Conservation (phyloP, 148 eudicot species). For the Chenopodium quinoa region DNA sequence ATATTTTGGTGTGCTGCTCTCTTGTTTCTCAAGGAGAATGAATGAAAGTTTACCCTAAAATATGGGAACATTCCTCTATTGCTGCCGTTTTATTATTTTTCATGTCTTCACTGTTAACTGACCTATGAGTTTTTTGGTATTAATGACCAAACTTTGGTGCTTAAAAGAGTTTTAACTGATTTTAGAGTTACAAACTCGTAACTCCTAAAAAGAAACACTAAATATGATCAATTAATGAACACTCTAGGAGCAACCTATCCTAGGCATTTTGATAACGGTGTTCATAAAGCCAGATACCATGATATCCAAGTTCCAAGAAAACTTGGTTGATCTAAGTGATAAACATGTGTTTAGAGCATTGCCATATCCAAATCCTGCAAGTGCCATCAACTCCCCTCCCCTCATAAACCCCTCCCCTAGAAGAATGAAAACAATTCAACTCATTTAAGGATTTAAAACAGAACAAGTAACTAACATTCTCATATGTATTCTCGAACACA, state of each 20-base stretch:
- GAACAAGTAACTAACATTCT: not conserved
- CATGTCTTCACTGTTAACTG: not conserved
- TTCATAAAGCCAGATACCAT: not conserved
- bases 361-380: not conserved
- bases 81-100: too few relatives aligned
- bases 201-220: not conserved
- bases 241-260: not conserved
- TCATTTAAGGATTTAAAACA: not conserved
- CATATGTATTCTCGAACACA: not conserved
- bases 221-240: not conserved
- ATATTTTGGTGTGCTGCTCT: too few relatives aligned
- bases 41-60: too few relatives aligned
- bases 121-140: not conserved
- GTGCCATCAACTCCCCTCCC: not conserved
- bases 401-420: not conserved
- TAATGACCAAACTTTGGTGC: not conserved
- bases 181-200: not conserved
- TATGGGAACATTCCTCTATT: too few relatives aligned
- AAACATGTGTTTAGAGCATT: too few relatives aligned
- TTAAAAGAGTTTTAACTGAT: not conserved
- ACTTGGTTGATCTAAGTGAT: not conserved
- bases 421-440: not conserved
- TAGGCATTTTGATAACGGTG: not conserved
- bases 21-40: rapidly evolving
- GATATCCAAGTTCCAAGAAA: not conserved